Percentiles rank a stretch among this genome's conserved stretches.
These are phyloP conservation scores for Geotrichum macrosporum DNA, from an alignment of 1,139 yeast species.

Conservation along the genomic window DNA sequence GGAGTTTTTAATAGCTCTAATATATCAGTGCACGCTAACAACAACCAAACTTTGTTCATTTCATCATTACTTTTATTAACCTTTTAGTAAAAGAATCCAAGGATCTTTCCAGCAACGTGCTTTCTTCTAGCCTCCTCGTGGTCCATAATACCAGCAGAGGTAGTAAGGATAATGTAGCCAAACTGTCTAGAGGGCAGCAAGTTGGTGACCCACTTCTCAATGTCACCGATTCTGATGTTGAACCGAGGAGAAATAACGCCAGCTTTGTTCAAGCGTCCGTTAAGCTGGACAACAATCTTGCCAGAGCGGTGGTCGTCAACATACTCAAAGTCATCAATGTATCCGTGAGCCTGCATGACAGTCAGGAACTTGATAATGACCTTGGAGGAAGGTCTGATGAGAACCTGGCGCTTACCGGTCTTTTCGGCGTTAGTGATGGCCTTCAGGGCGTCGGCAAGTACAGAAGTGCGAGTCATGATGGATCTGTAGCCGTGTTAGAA, in stretches of 20 bases:
- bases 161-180: no score
- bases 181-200: no score
- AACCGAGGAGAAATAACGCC: slow-evolving; percentile 98
- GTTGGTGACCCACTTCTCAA: no score
- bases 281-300: slow-evolving; percentile 92
- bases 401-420: slow-evolving; percentile 98
- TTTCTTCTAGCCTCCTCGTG: slow-evolving; percentile 99
- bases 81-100: slow-evolving; percentile 85
- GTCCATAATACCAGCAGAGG: slow-evolving; percentile 99
- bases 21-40: no score
- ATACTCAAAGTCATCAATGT: no score
- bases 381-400: slow-evolving; percentile 98
- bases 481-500: no score
- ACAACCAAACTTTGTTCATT: slow-evolving; percentile 4
- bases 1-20: no score
- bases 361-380: slow-evolving; percentile 94
- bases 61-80: background rate
- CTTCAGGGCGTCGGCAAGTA: slow-evolving; percentile 97
- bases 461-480: slow-evolving; percentile 98
- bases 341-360: slow-evolving; percentile 98
- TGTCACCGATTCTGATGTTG: slow-evolving; percentile 87
- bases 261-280: slow-evolving; percentile 97
- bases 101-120: slow-evolving; percentile 97
- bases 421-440: slow-evolving; percentile 99
- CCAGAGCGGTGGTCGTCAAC: no score